A percentile compares a stretch with the other conserved stretches of the same genome.
phyloP scores from a whole-genome alignment of 768 basidiomycete species.

The Psilocybe cyanescens region DNA sequence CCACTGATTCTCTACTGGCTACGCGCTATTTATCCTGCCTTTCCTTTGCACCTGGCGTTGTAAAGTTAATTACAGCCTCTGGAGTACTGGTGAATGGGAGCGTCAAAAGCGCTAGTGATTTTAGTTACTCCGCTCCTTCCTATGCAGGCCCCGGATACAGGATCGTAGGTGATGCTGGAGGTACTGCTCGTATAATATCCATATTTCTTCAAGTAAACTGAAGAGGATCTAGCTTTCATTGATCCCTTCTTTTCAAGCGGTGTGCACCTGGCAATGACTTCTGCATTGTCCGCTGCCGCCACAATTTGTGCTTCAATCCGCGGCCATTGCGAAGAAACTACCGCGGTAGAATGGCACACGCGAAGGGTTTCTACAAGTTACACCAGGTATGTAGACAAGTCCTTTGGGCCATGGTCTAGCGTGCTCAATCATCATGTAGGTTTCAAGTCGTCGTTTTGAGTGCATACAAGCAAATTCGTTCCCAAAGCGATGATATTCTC shows the following conservation, averaged over 20 bases:
- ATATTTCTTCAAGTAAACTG: constrained; percentile 1
- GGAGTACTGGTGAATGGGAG: constrained; percentile 42
- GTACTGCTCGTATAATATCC: constrained; percentile 30
- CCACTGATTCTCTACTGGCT: constrained; percentile 30
- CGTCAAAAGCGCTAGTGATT: constrained; percentile 61
- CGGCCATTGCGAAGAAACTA: constrained; percentile 47
- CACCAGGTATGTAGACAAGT: constrained; percentile 44
- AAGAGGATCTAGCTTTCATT: constrained; percentile 50
- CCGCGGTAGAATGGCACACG: constrained; percentile 58
- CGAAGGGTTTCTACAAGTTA: constrained; percentile 59
- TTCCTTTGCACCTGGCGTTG: constrained; percentile 49
- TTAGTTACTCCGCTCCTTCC: constrained; percentile 62
- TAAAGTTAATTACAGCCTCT: constrained; percentile 41
- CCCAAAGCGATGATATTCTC: constrained; percentile 58
- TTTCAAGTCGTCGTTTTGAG: constrained; percentile 75
- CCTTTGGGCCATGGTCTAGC: neutral
- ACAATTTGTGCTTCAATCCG: constrained; percentile 61
- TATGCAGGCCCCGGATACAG: constrained; percentile 61
- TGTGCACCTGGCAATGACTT: constrained; percentile 67
- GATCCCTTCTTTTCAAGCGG: constrained; percentile 71
- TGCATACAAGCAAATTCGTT: constrained; percentile 73
- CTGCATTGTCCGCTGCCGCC: constrained; percentile 58
- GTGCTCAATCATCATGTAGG: constrained; percentile 31
- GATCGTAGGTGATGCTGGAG: constrained; percentile 71
- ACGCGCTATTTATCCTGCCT: constrained; percentile 50